Conservation (phyloP, 768 basidiomycete species). For the Pholiota conissans region DNA sequence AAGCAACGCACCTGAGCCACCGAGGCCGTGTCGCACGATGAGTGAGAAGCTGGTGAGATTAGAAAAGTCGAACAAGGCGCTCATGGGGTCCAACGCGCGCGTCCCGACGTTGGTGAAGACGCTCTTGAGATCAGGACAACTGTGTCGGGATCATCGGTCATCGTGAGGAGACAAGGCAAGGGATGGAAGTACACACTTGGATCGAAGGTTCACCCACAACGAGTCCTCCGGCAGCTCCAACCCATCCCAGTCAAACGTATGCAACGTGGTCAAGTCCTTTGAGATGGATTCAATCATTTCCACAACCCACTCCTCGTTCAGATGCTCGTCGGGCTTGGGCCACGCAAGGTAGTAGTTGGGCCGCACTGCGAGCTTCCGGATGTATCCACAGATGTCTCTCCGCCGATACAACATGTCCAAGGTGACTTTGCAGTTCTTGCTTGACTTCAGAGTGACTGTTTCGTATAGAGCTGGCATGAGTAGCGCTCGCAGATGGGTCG, state of each 20-base stretch:
- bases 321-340: constrained; percentile 41
- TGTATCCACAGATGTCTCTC: constrained; percentile 36
- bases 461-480: constrained; percentile 43
- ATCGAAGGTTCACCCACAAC: constrained; percentile 42
- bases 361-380: constrained; percentile 44
- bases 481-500: constrained; percentile 26
- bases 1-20: constrained; percentile 30
- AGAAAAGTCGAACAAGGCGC: constrained; percentile 41
- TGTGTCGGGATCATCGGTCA: constrained; percentile 16
- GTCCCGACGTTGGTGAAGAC: constrained; percentile 46
- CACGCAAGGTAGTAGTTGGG: constrained; percentile 55
- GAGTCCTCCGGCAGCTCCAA: constrained; percentile 42
- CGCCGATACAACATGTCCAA: constrained; percentile 34
- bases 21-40: constrained; percentile 46
- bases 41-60: constrained; percentile 46
- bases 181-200: constrained; percentile 29
- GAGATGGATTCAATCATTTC: constrained; percentile 34
- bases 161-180: background rate
- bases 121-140: constrained; percentile 43
- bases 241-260: constrained; percentile 55
- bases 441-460: constrained; percentile 44
- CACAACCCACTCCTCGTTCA: constrained; percentile 44
- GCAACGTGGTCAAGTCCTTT: constrained; percentile 29
- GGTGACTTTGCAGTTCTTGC: constrained; percentile 34
- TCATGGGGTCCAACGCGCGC: constrained; percentile 31